Evolutionary conservation across 495 filamentous ascomycete genomes (phyloP).

Genomic region (Hypoxylon cercidicola): DNA sequence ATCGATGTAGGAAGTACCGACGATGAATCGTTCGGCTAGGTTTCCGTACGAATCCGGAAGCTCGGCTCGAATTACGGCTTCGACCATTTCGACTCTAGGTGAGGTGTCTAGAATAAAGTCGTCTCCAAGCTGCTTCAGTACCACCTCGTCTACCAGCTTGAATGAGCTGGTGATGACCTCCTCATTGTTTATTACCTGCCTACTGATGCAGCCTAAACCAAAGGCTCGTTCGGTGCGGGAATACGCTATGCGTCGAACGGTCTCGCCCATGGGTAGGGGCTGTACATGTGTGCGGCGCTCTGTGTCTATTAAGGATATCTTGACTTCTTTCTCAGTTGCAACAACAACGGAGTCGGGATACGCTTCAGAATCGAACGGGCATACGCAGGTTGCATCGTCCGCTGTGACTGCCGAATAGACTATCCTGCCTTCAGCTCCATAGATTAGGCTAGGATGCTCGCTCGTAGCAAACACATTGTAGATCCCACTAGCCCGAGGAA

Average conservation of each 20-base stretch:
- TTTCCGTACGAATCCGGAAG: slow-evolving; percentile 70
- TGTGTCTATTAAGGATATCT: slow-evolving; percentile 83
- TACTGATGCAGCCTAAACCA: slow-evolving; percentile 83
- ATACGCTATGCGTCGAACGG: slow-evolving; percentile 87
- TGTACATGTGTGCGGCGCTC: slow-evolving; percentile 88
- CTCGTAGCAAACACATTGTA: slow-evolving; percentile 93
- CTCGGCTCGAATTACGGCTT: slow-evolving; percentile 82
- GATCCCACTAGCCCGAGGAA: slow-evolving; percentile 70
- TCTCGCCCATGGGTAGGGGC: slow-evolving; percentile 79
- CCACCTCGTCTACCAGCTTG: slow-evolving; percentile 62
- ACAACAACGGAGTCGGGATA: slow-evolving; percentile 85
- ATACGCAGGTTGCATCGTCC: slow-evolving; percentile 81
- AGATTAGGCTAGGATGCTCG: slow-evolving; percentile 93
- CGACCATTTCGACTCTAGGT: slow-evolving; percentile 78
- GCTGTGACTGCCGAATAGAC: slow-evolving; percentile 97
- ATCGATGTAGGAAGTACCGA: slow-evolving; percentile 83
- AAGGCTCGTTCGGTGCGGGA: slow-evolving; percentile 82
- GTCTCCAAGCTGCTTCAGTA: slow-evolving; percentile 58
- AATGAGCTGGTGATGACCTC: slow-evolving; percentile 62
- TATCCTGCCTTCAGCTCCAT: slow-evolving; percentile 84
- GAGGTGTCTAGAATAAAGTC: slow-evolving; percentile 59
- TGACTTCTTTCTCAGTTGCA: slow-evolving; percentile 78
- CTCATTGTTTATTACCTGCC: slow-evolving; percentile 59
- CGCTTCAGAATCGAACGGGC: slow-evolving; percentile 80
- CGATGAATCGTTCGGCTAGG: slow-evolving; percentile 81